These are phyloP conservation scores for Achaetomiella virescens DNA, from an alignment of 495 filamentous ascomycete genomes.

Conservation along the genomic window DNA sequence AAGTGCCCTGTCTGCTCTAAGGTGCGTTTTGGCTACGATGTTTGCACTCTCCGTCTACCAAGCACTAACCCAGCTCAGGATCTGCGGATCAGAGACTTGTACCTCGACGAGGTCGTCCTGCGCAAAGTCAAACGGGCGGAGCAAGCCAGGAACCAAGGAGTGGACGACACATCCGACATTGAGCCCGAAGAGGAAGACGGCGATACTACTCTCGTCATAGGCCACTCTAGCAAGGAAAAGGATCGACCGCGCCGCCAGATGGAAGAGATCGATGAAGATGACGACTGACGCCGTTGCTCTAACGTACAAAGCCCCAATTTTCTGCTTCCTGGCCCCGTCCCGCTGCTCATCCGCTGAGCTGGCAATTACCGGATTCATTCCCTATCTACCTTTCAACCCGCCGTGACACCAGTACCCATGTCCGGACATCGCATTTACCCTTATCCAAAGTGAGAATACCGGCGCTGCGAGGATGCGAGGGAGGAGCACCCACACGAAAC, in stretches of 20 bases:
- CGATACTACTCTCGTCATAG: conserved; percentile 22
- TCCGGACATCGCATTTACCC: background rate
- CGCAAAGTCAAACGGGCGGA: conserved; percentile 36
- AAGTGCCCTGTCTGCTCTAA: conserved; percentile 42
- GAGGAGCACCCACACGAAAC: background rate
- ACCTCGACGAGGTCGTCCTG: conserved; percentile 36
- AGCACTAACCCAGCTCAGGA: no score
- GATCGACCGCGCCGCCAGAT: conserved; percentile 5
- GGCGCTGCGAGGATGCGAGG: no score
- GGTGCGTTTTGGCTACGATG: no score
- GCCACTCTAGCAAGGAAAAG: conserved; percentile 20
- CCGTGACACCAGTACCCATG: background rate
- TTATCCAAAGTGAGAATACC: background rate
- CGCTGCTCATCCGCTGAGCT: background rate
- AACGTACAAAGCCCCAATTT: background rate
- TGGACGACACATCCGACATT: conserved; percentile 24
- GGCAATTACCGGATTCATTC: background rate
- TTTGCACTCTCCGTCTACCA: no score
- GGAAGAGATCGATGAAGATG: conserved; percentile 17
- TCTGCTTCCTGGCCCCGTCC: background rate
- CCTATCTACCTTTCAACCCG: background rate
- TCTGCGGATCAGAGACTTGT: conserved; percentile 33
- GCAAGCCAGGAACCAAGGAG: conserved; percentile 23
- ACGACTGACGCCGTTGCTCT: conserved; percentile 2
- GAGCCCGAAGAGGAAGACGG: conserved; percentile 25